These are phyloP conservation scores for Ampelocalamus luodianensis DNA, from an alignment of 176 grass and related monocot genomes.

Conservation along the genomic window DNA sequence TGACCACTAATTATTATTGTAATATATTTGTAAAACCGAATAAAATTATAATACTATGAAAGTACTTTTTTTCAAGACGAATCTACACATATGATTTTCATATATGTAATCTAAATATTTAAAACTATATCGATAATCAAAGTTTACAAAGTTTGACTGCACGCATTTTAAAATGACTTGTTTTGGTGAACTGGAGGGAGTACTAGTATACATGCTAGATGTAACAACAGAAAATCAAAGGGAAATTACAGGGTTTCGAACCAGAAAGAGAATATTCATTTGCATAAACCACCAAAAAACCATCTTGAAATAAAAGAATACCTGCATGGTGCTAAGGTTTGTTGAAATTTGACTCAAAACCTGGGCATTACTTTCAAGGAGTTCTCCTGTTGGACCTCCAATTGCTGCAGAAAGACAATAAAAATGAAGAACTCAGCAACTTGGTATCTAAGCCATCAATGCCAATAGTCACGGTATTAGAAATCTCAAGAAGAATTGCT, in stretches of 20 bases:
- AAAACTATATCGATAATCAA: too few relatives aligned
- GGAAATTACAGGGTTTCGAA: background rate
- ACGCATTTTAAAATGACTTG: too few relatives aligned
- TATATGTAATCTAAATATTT: too few relatives aligned
- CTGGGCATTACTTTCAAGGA: slow-evolving; percentile 76
- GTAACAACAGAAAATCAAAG: slow-evolving; percentile 2
- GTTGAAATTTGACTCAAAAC: slow-evolving; percentile 77
- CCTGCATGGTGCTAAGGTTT: slow-evolving; percentile 85
- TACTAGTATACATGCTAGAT: background rate
- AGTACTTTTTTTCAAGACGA: too few relatives aligned
- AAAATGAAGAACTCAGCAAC: background rate
- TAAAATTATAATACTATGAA: too few relatives aligned
- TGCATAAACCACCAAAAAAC: background rate
- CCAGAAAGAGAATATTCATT: background rate
- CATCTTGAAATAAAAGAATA: slow-evolving; percentile 43
- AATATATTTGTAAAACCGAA: too few relatives aligned
- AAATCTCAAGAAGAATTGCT: slow-evolving; percentile 22
- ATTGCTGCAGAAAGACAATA: slow-evolving; percentile 59
- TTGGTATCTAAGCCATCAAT: background rate
- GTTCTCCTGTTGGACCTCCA: slow-evolving; percentile 78
- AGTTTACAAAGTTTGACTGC: too few relatives aligned
- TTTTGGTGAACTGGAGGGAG: too few relatives aligned
- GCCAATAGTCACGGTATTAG: background rate
- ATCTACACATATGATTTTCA: too few relatives aligned
- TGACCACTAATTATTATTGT: too few relatives aligned